A percentile compares a stretch with the other conserved stretches of the same genome.
Conservation (phyloP, 169 alveolate genomes). For the Blepharisma undulans region DNA sequence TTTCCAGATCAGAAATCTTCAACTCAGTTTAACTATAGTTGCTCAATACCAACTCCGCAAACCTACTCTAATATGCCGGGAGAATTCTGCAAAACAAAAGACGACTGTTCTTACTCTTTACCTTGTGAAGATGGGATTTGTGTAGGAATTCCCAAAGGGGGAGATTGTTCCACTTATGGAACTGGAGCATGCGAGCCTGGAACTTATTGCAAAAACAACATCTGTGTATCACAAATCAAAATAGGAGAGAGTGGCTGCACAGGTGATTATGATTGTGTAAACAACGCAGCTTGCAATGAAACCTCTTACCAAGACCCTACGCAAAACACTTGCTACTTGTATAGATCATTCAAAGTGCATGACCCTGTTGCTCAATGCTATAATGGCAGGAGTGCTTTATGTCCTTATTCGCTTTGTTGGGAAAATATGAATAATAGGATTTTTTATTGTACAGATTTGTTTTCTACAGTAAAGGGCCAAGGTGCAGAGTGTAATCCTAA, state of each 20-base stretch:
- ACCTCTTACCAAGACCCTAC: background rate
- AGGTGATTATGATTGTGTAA: slow-evolving; percentile 3
- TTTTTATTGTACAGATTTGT: background rate
- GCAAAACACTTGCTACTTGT: background rate
- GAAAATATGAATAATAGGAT: background rate
- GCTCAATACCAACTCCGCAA: background rate
- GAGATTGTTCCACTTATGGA: background rate
- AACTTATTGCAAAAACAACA: background rate
- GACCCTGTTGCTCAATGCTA: background rate
- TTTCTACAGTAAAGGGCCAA: background rate
- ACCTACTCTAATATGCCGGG: background rate
- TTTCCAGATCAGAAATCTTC: background rate
- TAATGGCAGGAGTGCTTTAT: background rate
- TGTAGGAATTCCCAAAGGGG: background rate
- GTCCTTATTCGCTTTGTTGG: background rate
- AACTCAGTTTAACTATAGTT: background rate
- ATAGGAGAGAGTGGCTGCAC: slow-evolving; percentile 19
- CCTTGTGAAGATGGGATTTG: background rate
- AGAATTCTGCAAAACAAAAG: background rate
- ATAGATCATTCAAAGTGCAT: background rate
- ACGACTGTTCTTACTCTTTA: background rate
- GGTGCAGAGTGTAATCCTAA: background rate
- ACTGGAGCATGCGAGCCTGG: background rate
- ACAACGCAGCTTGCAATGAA: slow-evolving; percentile 20
- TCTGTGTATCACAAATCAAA: slow-evolving; percentile 5